Conservation (phyloP, 371 early-diverging fungal genomes). For the Amoeboradix gromovi region DNA sequence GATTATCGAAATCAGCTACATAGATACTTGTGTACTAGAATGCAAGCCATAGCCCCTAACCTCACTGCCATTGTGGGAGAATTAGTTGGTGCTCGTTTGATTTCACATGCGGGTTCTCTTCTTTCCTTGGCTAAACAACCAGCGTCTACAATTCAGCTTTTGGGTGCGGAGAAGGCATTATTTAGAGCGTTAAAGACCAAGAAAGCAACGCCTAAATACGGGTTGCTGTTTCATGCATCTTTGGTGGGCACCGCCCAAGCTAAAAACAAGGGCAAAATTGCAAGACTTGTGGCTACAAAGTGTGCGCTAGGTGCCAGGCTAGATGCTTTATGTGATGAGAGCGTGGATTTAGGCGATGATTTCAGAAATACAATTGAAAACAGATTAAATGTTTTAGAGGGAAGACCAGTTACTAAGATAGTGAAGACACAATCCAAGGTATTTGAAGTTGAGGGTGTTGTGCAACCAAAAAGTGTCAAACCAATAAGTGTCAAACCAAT, state of each 20-base stretch:
- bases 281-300: slow-evolving; percentile 71
- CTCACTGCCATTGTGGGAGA: slow-evolving; percentile 68
- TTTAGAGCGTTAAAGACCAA: slow-evolving; percentile 82
- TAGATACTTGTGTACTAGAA: slow-evolving; percentile 60
- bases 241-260: slow-evolving; percentile 55
- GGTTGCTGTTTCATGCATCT: slow-evolving; percentile 69
- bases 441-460: background rate
- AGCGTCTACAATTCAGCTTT: slow-evolving; percentile 79
- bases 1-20: slow-evolving; percentile 59
- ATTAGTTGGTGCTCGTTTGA: slow-evolving; percentile 62
- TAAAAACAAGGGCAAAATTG: slow-evolving; percentile 69
- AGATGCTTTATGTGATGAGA: slow-evolving; percentile 66
- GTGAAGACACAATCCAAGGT: background rate
- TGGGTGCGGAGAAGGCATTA: slow-evolving; percentile 91
- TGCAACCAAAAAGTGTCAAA: background rate
- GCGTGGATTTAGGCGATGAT: slow-evolving; percentile 49
- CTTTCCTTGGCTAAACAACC: slow-evolving; percentile 69
- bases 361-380: slow-evolving; percentile 54
- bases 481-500: slow-evolving; percentile 1
- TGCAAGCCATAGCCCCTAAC: slow-evolving; percentile 72
- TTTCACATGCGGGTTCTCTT: slow-evolving; percentile 68
- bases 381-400: slow-evolving; percentile 57
- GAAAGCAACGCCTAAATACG: slow-evolving; percentile 87
- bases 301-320: slow-evolving; percentile 65
- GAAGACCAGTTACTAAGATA: slow-evolving; percentile 4